A percentile compares a stretch with the other conserved stretches of the same genome.
These are phyloP conservation scores for Colletotrichum sp. DNA, from an alignment of 2,329 filamentous ascomycete species.

Conservation along the genomic window DNA sequence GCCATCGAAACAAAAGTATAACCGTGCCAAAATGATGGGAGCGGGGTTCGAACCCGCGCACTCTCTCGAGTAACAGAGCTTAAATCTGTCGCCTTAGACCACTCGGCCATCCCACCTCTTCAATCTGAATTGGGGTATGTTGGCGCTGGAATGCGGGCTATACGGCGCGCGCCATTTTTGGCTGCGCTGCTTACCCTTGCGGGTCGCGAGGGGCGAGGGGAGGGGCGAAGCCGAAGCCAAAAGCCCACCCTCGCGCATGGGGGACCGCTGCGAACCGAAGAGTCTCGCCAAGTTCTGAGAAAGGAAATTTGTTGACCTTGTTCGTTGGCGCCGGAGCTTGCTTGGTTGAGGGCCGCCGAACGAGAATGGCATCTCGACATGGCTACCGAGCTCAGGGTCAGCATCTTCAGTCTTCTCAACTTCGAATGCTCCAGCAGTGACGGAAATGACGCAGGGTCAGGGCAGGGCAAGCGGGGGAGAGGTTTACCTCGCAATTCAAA, in stretches of 20 bases:
- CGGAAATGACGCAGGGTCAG: neutral
- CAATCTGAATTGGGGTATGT: neutral
- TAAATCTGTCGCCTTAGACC: constrained; percentile 22
- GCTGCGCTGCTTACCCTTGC: neutral
- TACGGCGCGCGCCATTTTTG: neutral
- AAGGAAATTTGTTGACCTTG: neutral
- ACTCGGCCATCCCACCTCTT: constrained; percentile 19
- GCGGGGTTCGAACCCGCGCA: constrained; percentile 21
- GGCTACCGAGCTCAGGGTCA: neutral
- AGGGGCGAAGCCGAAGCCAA: neutral
- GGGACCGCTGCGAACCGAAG: neutral
- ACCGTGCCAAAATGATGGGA: neutral
- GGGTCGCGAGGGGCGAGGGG: neutral
- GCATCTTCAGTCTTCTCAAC: neutral
- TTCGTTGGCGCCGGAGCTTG: neutral
- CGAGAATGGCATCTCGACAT: neutral
- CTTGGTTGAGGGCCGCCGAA: neutral
- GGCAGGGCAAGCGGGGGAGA: neutral
- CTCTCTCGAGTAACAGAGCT: constrained; percentile 20
- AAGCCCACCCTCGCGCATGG: neutral
- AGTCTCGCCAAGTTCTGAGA: neutral
- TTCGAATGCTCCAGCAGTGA: neutral
- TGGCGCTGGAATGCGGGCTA: neutral
- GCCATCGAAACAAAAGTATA: neutral
- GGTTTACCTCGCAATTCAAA: neutral